Percentiles rank a stretch among this genome's conserved stretches.
Conservation (phyloP, 2,329 filamentous ascomycete species). For the Fusarium haematococcum region DNA sequence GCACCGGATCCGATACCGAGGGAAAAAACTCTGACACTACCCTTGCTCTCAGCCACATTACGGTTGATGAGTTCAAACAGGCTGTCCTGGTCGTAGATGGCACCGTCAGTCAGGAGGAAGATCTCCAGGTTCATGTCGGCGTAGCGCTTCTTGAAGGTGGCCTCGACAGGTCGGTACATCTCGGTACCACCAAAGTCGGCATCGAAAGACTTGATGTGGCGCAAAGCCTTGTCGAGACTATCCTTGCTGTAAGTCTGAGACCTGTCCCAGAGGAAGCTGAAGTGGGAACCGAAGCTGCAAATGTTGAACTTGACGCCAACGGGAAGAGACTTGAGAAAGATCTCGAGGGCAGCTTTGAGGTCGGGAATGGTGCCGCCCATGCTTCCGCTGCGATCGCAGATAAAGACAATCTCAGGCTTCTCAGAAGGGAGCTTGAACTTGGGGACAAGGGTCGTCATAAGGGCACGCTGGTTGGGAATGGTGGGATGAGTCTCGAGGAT, state of each 20-base stretch:
- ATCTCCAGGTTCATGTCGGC: conserved; percentile 63
- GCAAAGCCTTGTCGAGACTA: conserved; percentile 56
- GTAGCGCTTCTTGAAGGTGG: conserved; percentile 56
- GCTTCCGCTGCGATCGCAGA: conserved; percentile 78
- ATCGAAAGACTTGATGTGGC: conserved; percentile 55
- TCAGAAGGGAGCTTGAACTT: conserved; percentile 71
- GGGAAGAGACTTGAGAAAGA: conserved; percentile 76
- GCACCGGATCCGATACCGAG: conserved; percentile 65
- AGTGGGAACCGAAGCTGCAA: conserved; percentile 70
- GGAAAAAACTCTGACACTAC: conserved; percentile 63
- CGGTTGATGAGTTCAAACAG: conserved; percentile 60
- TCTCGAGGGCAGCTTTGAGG: conserved; percentile 65
- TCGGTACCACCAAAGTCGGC: conserved; percentile 67
- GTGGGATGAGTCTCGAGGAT: conserved; percentile 74
- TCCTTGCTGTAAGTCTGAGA: conserved; percentile 60
- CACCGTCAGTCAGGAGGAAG: conserved; percentile 68
- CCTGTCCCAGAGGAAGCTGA: conserved; percentile 60
- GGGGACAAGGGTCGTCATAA: conserved; percentile 79
- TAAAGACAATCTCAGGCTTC: conserved; percentile 74
- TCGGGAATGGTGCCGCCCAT: conserved; percentile 68
- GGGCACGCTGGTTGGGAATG: conserved; percentile 69
- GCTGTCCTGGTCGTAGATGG: conserved; percentile 60
- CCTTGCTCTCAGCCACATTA: conserved; percentile 53
- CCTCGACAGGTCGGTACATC: conserved; percentile 60
- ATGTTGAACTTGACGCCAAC: conserved; percentile 76